Evolutionary conservation across 257 asterid species (phyloP).

Genomic region (Plantago ovata): DNA sequence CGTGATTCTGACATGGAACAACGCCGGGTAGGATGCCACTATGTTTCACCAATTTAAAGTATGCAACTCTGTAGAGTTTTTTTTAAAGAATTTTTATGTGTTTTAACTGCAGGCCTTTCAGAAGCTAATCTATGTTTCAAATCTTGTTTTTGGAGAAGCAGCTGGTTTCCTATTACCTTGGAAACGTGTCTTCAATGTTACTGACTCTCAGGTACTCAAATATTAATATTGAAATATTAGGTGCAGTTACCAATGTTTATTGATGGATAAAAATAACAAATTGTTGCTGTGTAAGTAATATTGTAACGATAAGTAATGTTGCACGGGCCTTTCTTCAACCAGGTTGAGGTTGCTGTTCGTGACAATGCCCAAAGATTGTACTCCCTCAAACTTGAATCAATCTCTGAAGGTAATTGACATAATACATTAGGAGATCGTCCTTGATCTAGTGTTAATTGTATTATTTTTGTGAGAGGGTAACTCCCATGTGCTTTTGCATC

Average conservation of each 20-base stretch:
- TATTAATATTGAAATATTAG: no score
- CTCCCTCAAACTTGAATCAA: constrained; percentile 56
- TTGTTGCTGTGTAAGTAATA: no score
- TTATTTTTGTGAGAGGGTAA: constrained; percentile 15
- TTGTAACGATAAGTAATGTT: not conserved
- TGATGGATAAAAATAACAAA: no score
- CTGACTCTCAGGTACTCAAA: constrained; percentile 81
- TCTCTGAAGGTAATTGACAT: constrained; percentile 81
- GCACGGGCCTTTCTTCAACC: constrained; percentile 22
- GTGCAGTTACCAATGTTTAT: not conserved
- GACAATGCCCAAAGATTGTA: constrained; percentile 90
- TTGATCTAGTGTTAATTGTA: not conserved
- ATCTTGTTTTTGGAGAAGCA: constrained; percentile 93
- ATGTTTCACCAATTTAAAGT: constrained; percentile 20
- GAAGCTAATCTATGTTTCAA: constrained; percentile 89
- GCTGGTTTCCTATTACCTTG: constrained; percentile 95
- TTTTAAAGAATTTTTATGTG: constrained; percentile 42
- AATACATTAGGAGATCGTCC: no score
- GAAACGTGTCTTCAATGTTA: constrained; percentile 94
- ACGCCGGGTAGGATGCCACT: constrained; percentile 57
- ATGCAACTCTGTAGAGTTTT: constrained; percentile 39
- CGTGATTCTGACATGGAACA: constrained; percentile 76
- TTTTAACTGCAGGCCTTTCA: constrained; percentile 98
- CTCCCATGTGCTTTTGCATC: constrained; percentile 24
- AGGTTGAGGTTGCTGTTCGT: constrained; percentile 95